A percentile compares a stretch with the other conserved stretches of the same genome.
These are phyloP conservation scores for Melanomma pulvis-pyrius DNA, from an alignment of 495 filamentous ascomycete species.

Conservation along the genomic window DNA sequence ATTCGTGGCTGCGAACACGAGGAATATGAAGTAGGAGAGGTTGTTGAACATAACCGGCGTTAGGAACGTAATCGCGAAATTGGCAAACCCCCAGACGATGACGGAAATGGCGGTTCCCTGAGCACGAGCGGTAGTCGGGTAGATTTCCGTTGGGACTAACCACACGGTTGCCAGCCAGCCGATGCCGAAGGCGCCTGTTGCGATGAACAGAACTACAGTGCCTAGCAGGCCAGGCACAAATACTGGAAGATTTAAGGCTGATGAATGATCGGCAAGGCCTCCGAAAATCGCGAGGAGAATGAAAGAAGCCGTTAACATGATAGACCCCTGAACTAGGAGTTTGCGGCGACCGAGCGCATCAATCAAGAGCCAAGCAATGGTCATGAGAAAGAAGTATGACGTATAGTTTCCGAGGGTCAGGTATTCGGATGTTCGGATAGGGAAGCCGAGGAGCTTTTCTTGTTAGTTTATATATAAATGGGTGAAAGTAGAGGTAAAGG, in stretches of 20 bases:
- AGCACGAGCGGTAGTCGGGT: slow-evolving; percentile 56
- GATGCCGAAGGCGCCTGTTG: slow-evolving; percentile 60
- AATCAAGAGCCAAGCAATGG: slow-evolving; percentile 55
- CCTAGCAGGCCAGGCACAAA: slow-evolving; percentile 52
- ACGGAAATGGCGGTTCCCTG: slow-evolving; percentile 57
- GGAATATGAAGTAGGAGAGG: slow-evolving; percentile 58
- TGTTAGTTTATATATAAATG: background rate
- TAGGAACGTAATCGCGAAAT: slow-evolving; percentile 58
- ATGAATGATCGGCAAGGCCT: slow-evolving; percentile 45
- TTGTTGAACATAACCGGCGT: slow-evolving; percentile 62
- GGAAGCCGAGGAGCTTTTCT: slow-evolving; percentile 53
- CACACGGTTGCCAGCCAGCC: slow-evolving; percentile 60
- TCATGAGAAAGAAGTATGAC: slow-evolving; percentile 60
- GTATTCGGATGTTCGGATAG: slow-evolving; percentile 50
- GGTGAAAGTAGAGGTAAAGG: background rate
- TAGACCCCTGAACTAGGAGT: slow-evolving; percentile 54
- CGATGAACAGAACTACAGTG: slow-evolving; percentile 51
- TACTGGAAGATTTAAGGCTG: slow-evolving; percentile 42
- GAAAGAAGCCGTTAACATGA: slow-evolving; percentile 51
- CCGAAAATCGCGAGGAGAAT: slow-evolving; percentile 53
- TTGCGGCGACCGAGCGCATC: slow-evolving; percentile 57
- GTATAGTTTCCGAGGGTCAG: slow-evolving; percentile 59
- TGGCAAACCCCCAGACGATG: slow-evolving; percentile 60
- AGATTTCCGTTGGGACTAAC: slow-evolving; percentile 64
- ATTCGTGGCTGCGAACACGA: slow-evolving; percentile 58